Conservation (phyloP, 257 asterid genomes). For the Solanum etuberosum region DNA sequence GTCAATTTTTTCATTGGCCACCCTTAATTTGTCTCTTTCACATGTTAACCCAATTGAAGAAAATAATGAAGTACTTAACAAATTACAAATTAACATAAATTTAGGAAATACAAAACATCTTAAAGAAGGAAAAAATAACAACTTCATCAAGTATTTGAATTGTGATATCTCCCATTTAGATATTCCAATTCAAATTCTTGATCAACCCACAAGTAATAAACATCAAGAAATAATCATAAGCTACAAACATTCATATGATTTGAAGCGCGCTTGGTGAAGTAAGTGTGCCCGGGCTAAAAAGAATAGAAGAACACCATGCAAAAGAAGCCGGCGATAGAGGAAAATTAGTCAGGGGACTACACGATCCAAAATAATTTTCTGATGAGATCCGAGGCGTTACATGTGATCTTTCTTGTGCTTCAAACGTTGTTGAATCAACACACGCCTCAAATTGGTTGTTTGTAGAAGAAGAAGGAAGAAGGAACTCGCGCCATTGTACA, state of each 20-base stretch:
- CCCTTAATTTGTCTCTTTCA: not conserved
- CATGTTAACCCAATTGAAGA: not conserved
- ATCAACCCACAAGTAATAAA: not conserved
- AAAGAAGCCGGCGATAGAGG: conserved; percentile 47
- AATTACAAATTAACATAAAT: not conserved
- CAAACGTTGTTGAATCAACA: not conserved
- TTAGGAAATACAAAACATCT: not conserved
- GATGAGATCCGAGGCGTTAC: not conserved
- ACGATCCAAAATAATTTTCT: conserved; percentile 17
- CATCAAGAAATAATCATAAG: not conserved
- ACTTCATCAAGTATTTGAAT: not conserved
- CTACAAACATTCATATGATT: not conserved
- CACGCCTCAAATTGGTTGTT: not conserved
- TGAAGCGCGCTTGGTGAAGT: conserved; percentile 9
- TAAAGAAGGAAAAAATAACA: not conserved
- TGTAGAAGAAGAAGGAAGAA: not conserved
- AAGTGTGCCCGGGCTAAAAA: conserved; percentile 42
- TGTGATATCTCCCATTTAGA: not conserved
- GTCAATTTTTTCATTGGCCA: not conserved
- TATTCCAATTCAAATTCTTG: not conserved
- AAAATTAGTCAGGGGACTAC: conserved; percentile 22
- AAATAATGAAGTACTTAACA: not conserved
- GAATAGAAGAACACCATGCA: conserved; percentile 59
- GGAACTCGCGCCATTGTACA: not conserved
- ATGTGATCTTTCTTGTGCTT: not conserved